phyloP scores from a whole-genome alignment of 352 stramenopile species.

The Phytophthora multivora region DNA sequence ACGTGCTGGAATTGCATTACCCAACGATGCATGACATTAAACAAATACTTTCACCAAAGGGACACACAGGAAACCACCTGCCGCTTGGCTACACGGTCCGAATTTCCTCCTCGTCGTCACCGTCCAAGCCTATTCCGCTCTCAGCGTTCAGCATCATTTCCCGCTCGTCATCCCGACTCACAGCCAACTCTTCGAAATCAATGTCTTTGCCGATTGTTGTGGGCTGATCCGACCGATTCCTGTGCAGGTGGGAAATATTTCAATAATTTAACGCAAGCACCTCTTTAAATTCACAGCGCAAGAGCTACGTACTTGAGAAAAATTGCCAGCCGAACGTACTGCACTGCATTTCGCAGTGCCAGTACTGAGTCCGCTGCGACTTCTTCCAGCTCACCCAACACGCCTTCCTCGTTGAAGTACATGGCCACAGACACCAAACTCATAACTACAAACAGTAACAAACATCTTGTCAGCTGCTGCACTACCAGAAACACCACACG shows the following conservation, averaged over 20 bases:
- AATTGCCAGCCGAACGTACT: conserved; percentile 82
- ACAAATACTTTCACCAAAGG: conserved; percentile 8
- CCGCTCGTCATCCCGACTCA: conserved; percentile 45
- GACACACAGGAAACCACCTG: conserved; percentile 11
- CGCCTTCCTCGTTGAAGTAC: conserved; percentile 86
- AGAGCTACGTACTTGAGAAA: conserved; percentile 72
- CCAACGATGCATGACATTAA: conserved; percentile 25
- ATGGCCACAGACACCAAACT: conserved; percentile 79
- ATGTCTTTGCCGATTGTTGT: conserved; percentile 61
- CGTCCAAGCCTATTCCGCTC: conserved; percentile 42
- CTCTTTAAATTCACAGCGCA: background rate
- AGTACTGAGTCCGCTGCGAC: conserved; percentile 79
- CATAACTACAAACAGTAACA: conserved; percentile 49
- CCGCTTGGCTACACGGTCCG: conserved; percentile 36
- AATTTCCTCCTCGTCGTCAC: conserved; percentile 39
- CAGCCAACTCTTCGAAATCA: conserved; percentile 55
- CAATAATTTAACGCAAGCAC: background rate
- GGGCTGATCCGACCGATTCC: conserved; percentile 61
- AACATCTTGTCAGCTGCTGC: background rate
- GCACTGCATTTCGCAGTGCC: conserved; percentile 74
- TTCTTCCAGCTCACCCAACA: conserved; percentile 84
- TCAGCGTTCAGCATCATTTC: conserved; percentile 61
- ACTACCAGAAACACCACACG: background rate
- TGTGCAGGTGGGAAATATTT: conserved; percentile 15
- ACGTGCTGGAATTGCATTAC: conserved; percentile 18